Evolutionary conservation across 257 asterid species (phyloP), one percentile per base, ranked within the genome.

Genomic region (Oldenlandia corymbosa): DNA sequence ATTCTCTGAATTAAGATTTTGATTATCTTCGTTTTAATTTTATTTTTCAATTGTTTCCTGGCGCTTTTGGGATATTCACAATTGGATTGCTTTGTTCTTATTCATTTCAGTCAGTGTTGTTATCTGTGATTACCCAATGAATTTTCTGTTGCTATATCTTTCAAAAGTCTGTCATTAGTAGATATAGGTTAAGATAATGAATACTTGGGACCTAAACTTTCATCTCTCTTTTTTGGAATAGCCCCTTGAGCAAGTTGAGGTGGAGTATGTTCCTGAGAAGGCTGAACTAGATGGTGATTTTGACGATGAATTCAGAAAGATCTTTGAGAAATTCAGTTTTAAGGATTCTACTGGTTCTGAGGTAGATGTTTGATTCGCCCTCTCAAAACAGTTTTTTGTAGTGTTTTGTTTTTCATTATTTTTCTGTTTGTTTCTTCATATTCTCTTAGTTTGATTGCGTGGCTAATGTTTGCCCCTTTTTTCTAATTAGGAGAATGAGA

Each of bases 251-350:
- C 83, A 56, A n/a, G 95, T 92, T 64, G 99, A 84, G 80, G 76
- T 89, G 66, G 99, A 92, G 75, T 92, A 85, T 81, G 88, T 92
- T 13, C 96, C 96, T 30, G 99, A 92, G 60, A 85, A 78, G 77
- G 93, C 88, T 6, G 95, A 85, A 62, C 70, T 89, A 48, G 88
- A 79, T 59, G 97, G 86, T 42, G 68, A 72, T 51, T 65, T 81
- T 69, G 81, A 84, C 67, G 96, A 89, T 56, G 97, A 89, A 71
- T 85, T 89, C 78, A 75, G 87, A 70, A 90, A 84, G 81, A 80
- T 92, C 64, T 89, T 92, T 32, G 96, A 92, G 85, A 92, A 89
- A 81, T 89, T 92, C 82, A 85, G 52, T 58, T 87, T 89, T 51
- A 63, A 49, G 36, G 94, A 79, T 32, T 52, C 58, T 66, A 66